These are phyloP conservation scores for Fusarium nelsonii DNA, from an alignment of 2,329 filamentous ascomycete genomes.

Conservation along the genomic window DNA sequence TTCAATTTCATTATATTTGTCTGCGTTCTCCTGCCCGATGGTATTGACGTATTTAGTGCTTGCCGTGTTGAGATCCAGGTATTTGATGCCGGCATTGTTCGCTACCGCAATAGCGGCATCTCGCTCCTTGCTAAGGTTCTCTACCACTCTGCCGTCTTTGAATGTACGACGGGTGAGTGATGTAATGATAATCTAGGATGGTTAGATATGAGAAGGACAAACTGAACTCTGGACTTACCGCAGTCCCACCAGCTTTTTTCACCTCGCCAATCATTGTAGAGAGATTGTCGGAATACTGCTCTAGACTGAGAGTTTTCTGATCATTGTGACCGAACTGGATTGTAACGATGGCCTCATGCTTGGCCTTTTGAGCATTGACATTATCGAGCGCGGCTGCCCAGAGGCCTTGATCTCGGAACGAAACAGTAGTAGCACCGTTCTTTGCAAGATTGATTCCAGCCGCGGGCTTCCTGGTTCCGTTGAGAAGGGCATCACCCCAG, in stretches of 20 bases:
- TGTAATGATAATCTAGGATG: slow-evolving; percentile 3
- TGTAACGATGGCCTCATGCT: slow-evolving; percentile 16
- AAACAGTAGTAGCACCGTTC: slow-evolving; percentile 19
- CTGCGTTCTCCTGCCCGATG: slow-evolving; percentile 18
- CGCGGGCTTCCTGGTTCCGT: neutral
- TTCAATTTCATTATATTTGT: slow-evolving; percentile 20
- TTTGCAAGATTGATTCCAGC: slow-evolving; percentile 19
- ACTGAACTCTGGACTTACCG: neutral
- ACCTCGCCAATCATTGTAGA: slow-evolving; percentile 8
- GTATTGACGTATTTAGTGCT: slow-evolving; percentile 26
- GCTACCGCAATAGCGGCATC: slow-evolving; percentile 19
- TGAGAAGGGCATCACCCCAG: slow-evolving; percentile 16
- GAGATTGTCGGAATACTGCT: slow-evolving; percentile 22
- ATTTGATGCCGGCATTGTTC: neutral
- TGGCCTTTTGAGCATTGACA: neutral
- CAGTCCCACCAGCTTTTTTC: slow-evolving; percentile 13
- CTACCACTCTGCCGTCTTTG: slow-evolving; percentile 16
- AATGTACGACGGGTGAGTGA: slow-evolving; percentile 20
- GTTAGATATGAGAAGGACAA: neutral
- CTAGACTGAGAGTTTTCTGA: slow-evolving; percentile 20
- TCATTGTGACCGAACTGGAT: slow-evolving; percentile 25
- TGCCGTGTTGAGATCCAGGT: slow-evolving; percentile 1
- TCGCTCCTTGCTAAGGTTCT: slow-evolving; percentile 10
- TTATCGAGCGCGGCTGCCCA: slow-evolving; percentile 2
- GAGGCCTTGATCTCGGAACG: slow-evolving; percentile 10